These are phyloP conservation scores for Coprinopsis sp. DNA, from an alignment of 768 basidiomycete species.

Conservation along the genomic window DNA sequence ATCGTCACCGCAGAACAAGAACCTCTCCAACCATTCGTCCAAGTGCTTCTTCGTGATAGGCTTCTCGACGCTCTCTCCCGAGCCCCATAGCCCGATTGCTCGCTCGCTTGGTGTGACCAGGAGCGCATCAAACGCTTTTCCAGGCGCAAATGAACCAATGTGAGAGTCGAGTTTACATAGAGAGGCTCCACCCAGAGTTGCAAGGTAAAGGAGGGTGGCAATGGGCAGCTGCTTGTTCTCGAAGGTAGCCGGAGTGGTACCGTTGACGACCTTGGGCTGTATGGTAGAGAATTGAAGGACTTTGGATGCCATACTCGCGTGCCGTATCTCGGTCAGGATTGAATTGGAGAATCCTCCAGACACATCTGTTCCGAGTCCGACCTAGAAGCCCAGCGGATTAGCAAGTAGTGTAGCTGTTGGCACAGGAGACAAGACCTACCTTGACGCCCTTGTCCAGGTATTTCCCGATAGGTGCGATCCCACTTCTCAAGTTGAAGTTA, in stretches of 20 bases:
- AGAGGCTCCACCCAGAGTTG: conserved; percentile 86
- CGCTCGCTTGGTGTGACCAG: conserved; percentile 52
- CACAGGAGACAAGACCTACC: conserved; percentile 35
- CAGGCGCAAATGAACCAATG: conserved; percentile 72
- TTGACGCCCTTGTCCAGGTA: conserved; percentile 85
- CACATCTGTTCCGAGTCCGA: conserved; percentile 92
- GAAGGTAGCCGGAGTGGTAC: conserved; percentile 27
- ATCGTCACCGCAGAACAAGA: conserved; percentile 84
- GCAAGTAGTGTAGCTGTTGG: background rate
- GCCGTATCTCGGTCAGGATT: conserved; percentile 69
- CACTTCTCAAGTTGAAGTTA: conserved; percentile 88
- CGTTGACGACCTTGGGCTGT: background rate
- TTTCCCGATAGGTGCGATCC: conserved; percentile 72
- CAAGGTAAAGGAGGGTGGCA: conserved; percentile 79
- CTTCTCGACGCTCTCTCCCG: conserved; percentile 12
- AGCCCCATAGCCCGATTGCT: conserved; percentile 40
- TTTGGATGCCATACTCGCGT: conserved; percentile 80
- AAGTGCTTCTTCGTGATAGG: conserved; percentile 34
- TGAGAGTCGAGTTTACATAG: conserved; percentile 67
- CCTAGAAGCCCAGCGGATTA: conserved; percentile 38
- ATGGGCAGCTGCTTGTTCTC: conserved; percentile 63
- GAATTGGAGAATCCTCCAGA: conserved; percentile 85
- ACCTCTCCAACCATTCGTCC: conserved; percentile 68
- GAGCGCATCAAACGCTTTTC: conserved; percentile 90
- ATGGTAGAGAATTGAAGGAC: conserved; percentile 53